A percentile compares a stretch with the other conserved stretches of the same genome.
Evolutionary conservation across 2,329 filamentous ascomycete species (phyloP).

Genomic region (Byssoonygena ceratinophila): DNA sequence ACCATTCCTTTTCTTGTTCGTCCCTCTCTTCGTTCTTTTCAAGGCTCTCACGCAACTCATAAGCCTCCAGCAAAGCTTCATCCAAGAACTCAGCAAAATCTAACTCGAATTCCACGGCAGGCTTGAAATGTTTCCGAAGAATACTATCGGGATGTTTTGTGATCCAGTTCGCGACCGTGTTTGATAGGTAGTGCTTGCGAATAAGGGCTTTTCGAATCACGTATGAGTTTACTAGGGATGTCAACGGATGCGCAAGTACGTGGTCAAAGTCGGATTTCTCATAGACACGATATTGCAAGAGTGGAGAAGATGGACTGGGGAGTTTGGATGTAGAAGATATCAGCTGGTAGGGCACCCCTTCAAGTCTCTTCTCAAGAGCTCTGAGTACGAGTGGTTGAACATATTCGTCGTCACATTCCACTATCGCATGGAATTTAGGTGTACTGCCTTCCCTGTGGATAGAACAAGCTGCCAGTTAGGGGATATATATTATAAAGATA

Average conservation of each 20-base stretch:
- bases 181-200: conserved; percentile 83
- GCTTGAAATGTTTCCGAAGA: conserved; percentile 60
- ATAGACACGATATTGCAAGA: conserved; percentile 77
- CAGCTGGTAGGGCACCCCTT: conserved; percentile 45
- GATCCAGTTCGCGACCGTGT: conserved; percentile 74
- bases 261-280: conserved; percentile 78
- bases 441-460: conserved; percentile 11
- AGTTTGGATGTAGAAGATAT: conserved; percentile 44
- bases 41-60: conserved; percentile 71
- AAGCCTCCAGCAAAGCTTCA: conserved; percentile 81
- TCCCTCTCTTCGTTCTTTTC: conserved; percentile 58
- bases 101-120: conserved; percentile 77
- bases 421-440: conserved; percentile 53
- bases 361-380: conserved; percentile 56
- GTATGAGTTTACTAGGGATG: conserved; percentile 73
- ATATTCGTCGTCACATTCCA: conserved; percentile 80
- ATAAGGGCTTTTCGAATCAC: conserved; percentile 94
- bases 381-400: conserved; percentile 74
- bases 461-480: conserved; percentile 6
- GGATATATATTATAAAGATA: neutral
- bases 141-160: conserved; percentile 67
- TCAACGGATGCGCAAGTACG: conserved; percentile 50
- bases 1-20: conserved; percentile 63
- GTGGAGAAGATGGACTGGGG: conserved; percentile 36
- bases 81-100: conserved; percentile 96